These are phyloP conservation scores for Diplotaxis tenuifolia DNA, from an alignment of 345 rosid genomes.

Conservation along the genomic window DNA sequence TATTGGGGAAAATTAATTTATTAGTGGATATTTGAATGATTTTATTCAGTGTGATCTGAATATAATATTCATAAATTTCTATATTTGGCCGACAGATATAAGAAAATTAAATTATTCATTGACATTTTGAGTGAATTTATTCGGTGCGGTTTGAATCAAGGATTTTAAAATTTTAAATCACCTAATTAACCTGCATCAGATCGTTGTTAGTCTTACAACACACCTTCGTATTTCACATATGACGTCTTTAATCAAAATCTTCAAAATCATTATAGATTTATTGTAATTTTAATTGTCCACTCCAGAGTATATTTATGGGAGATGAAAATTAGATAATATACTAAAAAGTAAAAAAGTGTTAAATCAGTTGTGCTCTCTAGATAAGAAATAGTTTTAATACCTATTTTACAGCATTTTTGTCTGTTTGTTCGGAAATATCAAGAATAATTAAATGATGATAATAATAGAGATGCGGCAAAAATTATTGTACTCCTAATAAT, in stretches of 20 bases:
- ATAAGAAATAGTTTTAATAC: background rate
- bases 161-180: too few relatives aligned
- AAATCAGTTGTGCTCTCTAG: background rate
- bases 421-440: slow-evolving; percentile 12
- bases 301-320: background rate
- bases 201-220: too few relatives aligned
- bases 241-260: too few relatives aligned
- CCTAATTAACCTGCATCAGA: too few relatives aligned
- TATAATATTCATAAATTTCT: background rate
- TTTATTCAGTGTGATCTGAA: background rate
- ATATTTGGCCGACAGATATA: background rate
- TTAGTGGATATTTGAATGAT: background rate
- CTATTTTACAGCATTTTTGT: background rate
- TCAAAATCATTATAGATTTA: too few relatives aligned
- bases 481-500: too few relatives aligned
- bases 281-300: background rate
- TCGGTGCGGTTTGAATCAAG: background rate
- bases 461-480: background rate
- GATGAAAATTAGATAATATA: background rate
- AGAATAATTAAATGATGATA: background rate
- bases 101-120: too few relatives aligned
- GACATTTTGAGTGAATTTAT: background rate
- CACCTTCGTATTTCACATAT: too few relatives aligned
- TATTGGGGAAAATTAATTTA: background rate
- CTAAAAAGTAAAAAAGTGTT: background rate